These are phyloP conservation scores for Alloteropsis semialata DNA, from an alignment of 176 grass and related monocot genomes.

Conservation along the genomic window DNA sequence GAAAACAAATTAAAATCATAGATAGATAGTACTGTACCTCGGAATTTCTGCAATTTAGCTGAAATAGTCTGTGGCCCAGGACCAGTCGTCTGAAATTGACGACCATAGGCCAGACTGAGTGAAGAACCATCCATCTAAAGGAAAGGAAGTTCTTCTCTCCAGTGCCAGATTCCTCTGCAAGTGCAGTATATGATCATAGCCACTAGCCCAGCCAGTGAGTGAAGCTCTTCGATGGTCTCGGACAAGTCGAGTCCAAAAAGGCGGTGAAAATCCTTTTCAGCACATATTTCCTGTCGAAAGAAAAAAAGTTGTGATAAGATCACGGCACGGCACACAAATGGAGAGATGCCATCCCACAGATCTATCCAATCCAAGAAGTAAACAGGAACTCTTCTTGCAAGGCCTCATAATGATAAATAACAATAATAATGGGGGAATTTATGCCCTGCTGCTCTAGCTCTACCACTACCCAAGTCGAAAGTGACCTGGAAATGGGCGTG, in stretches of 20 bases:
- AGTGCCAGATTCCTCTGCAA: neutral
- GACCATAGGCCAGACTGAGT: neutral
- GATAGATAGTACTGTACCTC: neutral
- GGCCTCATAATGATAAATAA: neutral
- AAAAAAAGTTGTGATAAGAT: neutral
- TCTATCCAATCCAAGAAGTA: conserved; percentile 5
- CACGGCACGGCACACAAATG: conserved; percentile 4
- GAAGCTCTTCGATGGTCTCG: neutral
- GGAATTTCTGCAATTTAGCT: neutral
- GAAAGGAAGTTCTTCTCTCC: neutral
- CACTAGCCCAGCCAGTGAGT: neutral
- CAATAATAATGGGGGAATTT: conserved; percentile 35
- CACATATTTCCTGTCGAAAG: neutral
- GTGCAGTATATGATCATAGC: neutral
- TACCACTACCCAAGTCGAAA: conserved; percentile 11
- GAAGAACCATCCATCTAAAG: neutral
- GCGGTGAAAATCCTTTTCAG: neutral
- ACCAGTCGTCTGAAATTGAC: neutral
- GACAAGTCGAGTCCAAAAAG: conserved; percentile 27
- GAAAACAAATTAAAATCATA: neutral
- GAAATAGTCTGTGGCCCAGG: neutral
- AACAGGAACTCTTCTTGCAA: conserved; percentile 15
- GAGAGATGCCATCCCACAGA: conserved; percentile 6
- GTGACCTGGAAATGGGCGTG: conserved; percentile 44
- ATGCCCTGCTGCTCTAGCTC: conserved; percentile 19